Evolutionary conservation across 331 rosid genomes (phyloP).

Genomic region (Malus hybrid): DNA sequence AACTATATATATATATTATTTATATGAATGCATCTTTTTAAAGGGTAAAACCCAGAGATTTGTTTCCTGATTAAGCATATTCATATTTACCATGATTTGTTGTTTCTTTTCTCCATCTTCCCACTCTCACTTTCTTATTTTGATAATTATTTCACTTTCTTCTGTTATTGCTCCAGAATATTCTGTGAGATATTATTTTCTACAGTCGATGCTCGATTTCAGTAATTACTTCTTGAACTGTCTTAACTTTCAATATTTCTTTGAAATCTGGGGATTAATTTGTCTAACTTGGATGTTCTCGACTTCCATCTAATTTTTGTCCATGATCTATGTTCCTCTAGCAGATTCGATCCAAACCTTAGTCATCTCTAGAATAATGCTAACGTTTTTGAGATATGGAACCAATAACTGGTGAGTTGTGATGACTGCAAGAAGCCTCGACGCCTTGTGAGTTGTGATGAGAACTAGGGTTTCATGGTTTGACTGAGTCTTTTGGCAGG

Average conservation of each 20-base stretch:
- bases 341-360: not conserved
- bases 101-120: not conserved
- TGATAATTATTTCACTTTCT: not conserved
- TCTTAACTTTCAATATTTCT: not conserved
- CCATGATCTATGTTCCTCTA: not conserved
- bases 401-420: not conserved
- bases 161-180: no score
- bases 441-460: not conserved
- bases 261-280: not conserved
- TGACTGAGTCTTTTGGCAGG: constrained; percentile 31
- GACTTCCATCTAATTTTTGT: not conserved
- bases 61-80: not conserved
- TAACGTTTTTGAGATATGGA: no score
- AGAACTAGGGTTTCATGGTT: constrained; percentile 43
- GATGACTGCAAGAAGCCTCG: not conserved
- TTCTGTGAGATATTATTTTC: no score
- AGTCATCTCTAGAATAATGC: not conserved
- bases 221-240: no score
- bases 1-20: not conserved
- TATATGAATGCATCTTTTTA: not conserved
- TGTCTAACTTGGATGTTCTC: not conserved
- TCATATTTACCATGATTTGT: not conserved
- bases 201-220: no score
- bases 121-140: not conserved
- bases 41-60: not conserved